Evolutionary conservation across 805 yeast species (phyloP), one percentile per base, ranked within the genome.

Genomic region (Spencermartinsiella europaea): DNA sequence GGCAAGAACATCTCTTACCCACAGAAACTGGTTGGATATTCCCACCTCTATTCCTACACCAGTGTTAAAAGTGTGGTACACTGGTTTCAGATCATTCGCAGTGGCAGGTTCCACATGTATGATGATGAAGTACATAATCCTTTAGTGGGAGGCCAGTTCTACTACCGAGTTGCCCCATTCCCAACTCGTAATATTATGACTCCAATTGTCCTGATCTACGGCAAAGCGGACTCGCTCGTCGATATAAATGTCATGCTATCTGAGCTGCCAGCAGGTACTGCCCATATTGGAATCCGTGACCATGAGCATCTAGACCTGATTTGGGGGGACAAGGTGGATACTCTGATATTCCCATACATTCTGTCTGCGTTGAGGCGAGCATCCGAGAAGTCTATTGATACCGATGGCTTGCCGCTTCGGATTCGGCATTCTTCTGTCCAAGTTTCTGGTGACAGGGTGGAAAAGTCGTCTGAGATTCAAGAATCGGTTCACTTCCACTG

Each of bases 41-140:
- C 87, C 15, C 97, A 93, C 63, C 70, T 91, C 45, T 91, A 90
- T 67, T 85, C 96, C 1, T 84, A 95, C 19, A 88, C 98, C 0
- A 80, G 90, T 1, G 98, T 90, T 21, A 91, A 90, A 64, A 78
- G 85, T 7, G 89, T 88, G 38, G 97, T 89, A n/a, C 96, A 88
- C 65, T 88, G 96, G 96, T 87, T 88, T 59, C 96, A 88, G 66
- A 90, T 91, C 44, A 85, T 91, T 51, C 73, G 83, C 44, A 73
- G 84, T 4, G 78, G 77, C 39, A 74, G 77, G 40, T 90, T 91
- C 64, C 96, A 90, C 64, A 84, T 93, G 95, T 91, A 80, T 65
- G 93, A 85, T 58, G 95, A 87, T 52, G 70, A 63, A 17, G 42
- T 52, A 25, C 46, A 44, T 25, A 48, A 40, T 27, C 53, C 50